Evolutionary conservation across 345 rosid species (phyloP), one percentile per base, ranked within the genome.

Genomic region (Melastoma malabathricum): DNA sequence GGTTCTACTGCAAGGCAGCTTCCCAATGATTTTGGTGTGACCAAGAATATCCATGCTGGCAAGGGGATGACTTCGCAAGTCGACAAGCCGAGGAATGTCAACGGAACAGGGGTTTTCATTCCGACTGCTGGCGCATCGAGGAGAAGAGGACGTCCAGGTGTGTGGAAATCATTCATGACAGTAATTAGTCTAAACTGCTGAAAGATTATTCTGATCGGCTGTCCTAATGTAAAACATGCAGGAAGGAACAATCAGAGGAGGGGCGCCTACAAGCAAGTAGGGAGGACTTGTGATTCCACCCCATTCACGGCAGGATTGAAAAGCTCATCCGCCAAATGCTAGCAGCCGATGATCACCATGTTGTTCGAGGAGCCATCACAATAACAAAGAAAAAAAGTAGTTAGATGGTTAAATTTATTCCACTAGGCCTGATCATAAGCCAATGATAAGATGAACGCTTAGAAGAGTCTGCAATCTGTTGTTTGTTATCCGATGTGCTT

Each of bases 31-130:
- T 5, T 31, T 1, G 10, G 7, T 9, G 7, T 9, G 1, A 5
- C 6, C 38, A 31, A 31, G 38, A 31, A 31, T 3, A 31, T 31
- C 38, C 38, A 31, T 31, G 38, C 38, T 5, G 38, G 38, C 7
- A 31, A 31, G 38, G 38, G 60, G 5, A 79, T 65, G 2, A 43
- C 55, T 19, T 60, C 73, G 79, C 61, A 47, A 3, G 51, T 52
- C 5, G 64, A 71, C 17, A 43, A 57, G 34, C 64, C 70, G 65
- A 54, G 69, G 46, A 61, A 43, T 10, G 55, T 72, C 10, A 64
- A 38, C 27, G 87, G 81, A 54, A 81, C 83, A 0, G 83, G 83
- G 5, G 87, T 77, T 1, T 77, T 77, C 64, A 80, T 77, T 59
- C 87, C 83, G 23, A 74, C 27, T 12, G 27, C 45, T 23, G 57